A percentile compares a stretch with the other conserved stretches of the same genome.
phyloP scores from a whole-genome alignment of 2,329 filamentous ascomycete species.

The Calonectria hongkongensis region DNA sequence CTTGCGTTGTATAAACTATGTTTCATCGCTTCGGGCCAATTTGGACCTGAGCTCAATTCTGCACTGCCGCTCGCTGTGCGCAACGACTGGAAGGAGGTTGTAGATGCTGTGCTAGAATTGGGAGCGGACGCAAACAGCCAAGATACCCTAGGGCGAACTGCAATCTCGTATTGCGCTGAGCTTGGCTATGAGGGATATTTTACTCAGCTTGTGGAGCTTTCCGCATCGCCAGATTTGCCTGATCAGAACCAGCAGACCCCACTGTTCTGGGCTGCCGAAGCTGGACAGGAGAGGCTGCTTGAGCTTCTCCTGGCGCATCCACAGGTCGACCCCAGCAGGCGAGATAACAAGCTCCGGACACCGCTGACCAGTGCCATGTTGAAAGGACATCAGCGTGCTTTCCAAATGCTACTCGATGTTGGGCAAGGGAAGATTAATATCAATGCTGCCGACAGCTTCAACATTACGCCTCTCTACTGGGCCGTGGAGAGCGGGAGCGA shows the following conservation, averaged over 20 bases:
- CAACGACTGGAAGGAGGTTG: conserved; percentile 12
- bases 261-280: conserved; percentile 17
- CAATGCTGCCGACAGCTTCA: conserved; percentile 11
- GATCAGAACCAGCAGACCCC: conserved; percentile 13
- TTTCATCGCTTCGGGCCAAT: background rate
- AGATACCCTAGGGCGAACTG: background rate
- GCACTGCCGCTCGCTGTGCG: conserved; percentile 14
- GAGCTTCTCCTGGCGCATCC: conserved; percentile 9
- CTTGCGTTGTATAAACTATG: background rate
- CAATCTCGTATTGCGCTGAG: conserved; percentile 13
- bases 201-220: background rate
- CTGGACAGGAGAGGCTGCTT: conserved; percentile 6
- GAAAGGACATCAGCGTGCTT: background rate
- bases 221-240: conserved; percentile 7
- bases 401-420: conserved; percentile 6
- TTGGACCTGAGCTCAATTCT: background rate
- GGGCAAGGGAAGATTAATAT: conserved; percentile 3
- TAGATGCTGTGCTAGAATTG: conserved; percentile 3
- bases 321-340: conserved; percentile 7
- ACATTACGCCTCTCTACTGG: conserved; percentile 4
- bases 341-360: conserved; percentile 10
- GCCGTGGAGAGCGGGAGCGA: conserved; percentile 12
- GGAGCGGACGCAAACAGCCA: conserved; percentile 15
- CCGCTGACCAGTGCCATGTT: conserved; percentile 6
- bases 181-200: conserved; percentile 13